These are phyloP conservation scores for Eleusine indica DNA, from an alignment of 176 grass and related monocot species.

Conservation along the genomic window DNA sequence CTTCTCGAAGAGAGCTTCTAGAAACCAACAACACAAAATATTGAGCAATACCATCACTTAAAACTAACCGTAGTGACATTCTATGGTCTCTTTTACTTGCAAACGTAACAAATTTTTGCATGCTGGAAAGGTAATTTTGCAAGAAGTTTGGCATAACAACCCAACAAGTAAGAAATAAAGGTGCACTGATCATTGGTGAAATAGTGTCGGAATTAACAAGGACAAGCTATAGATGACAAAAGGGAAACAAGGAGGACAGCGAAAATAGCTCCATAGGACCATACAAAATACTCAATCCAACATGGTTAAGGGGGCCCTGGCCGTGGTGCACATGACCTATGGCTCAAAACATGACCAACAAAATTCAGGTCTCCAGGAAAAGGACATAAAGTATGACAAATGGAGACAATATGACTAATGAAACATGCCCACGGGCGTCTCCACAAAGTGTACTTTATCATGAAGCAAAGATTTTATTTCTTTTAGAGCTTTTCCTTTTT, in stretches of 20 bases:
- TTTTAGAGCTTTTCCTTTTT: constrained; percentile 16
- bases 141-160: constrained; percentile 15
- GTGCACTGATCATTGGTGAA: constrained; percentile 19
- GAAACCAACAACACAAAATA: constrained; percentile 22
- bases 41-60: not conserved
- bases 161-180: constrained; percentile 30
- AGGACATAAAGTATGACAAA: constrained; percentile 42
- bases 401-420: constrained; percentile 15
- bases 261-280: constrained; percentile 7
- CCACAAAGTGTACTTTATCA: constrained; percentile 13
- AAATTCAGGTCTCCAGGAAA: constrained; percentile 15
- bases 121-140: constrained; percentile 24
- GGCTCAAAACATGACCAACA: constrained; percentile 16
- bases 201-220: constrained; percentile 11
- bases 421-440: constrained; percentile 34
- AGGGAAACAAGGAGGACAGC: constrained; percentile 14
- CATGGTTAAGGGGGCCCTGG: constrained; percentile 13
- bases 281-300: constrained; percentile 31
- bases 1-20: not conserved
- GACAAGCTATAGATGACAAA: constrained; percentile 18
- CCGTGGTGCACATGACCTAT: constrained; percentile 28
- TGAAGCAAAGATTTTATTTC: constrained; percentile 34
- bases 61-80: constrained; percentile 1
- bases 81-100: constrained; percentile 22
- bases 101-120: constrained; percentile 17